Evolutionary conservation across 306 rosid genomes (phyloP), one percentile per base, ranked within the genome.

Genomic region (Cajanus cajan): DNA sequence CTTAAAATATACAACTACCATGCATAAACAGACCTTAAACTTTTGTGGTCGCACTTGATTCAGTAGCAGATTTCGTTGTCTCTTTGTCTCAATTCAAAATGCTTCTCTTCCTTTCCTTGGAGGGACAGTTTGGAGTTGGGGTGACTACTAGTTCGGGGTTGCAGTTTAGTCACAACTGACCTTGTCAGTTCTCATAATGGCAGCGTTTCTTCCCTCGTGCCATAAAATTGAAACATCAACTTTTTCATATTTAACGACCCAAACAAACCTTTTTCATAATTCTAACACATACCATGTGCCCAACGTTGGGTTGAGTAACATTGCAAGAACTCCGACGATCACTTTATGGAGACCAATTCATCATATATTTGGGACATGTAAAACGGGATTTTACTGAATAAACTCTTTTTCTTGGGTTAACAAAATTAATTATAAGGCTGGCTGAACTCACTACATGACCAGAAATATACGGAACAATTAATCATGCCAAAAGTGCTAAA

Each of bases 391-490:
- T 33, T 69, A 28, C 61, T 18, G 1, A 25, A 25, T 14, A 68
- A 44, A 39, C 50, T 37, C 55, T 22, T 68, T 24, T 68, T 68
- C 74, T 24, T 44, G 74, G 74, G 40, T 68, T 45, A 45, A 68
- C 14, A 68, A 68, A 70, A 70, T 70, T 69, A 45, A 48, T 45
- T 11, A 25, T 44, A 44, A 45, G 37, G 57, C 22, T 68, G 57
- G n/a, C 16, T 58, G 18, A 68, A 44, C 57, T 25, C 74, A 25
- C 25, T 45, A 45, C 6, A 22, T 4, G 24, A 45, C 21, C 21
- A 44, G n/a, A 45, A 13, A 22, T 68, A 43, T 4, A 11, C 54
- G 16, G 21, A 67, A 4, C 19, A 41, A 68, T 24, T 59, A 24
- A 68, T 14, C 34, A 22, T 68, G 15, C 39, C 55, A 43, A 25